These are phyloP conservation scores for Sugiyamaella japonica DNA, from an alignment of 1,139 yeast genomes.

Conservation along the genomic window DNA sequence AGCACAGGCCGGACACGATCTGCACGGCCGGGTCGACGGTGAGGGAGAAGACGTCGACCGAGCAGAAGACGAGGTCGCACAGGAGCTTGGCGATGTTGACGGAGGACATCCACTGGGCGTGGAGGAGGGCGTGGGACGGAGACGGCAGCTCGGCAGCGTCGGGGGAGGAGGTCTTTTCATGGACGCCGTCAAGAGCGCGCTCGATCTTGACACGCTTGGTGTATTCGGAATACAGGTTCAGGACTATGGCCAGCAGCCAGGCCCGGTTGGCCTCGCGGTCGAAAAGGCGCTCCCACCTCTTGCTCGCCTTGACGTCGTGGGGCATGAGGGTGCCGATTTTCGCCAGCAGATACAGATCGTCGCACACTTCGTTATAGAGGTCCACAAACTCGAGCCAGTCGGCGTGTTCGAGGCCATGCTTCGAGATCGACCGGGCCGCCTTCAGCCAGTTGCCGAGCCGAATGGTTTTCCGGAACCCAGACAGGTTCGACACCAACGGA, in stretches of 20 bases:
- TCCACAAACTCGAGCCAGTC: slow-evolving; percentile 29
- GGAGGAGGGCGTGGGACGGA: not conserved
- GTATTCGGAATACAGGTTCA: slow-evolving; percentile 28
- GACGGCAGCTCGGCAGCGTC: not conserved
- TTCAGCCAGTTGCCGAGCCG: slow-evolving; percentile 39
- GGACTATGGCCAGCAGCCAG: slow-evolving; percentile 35
- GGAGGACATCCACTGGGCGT: slow-evolving; percentile 17
- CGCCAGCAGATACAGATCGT: slow-evolving; percentile 36
- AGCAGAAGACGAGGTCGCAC: slow-evolving; percentile 35
- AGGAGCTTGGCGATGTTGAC: slow-evolving; percentile 30
- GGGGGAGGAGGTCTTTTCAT: not conserved
- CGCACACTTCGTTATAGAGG: slow-evolving; percentile 35
- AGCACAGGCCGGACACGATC: slow-evolving; percentile 33
- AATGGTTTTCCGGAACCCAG: slow-evolving; percentile 37
- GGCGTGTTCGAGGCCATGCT: slow-evolving; percentile 13
- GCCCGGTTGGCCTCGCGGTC: slow-evolving; percentile 33
- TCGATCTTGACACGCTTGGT: slow-evolving; percentile 15
- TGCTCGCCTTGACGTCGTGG: slow-evolving; percentile 18
- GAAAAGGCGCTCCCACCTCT: slow-evolving; percentile 25
- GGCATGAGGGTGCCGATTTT: slow-evolving; percentile 32
- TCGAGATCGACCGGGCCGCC: slow-evolving; percentile 24
- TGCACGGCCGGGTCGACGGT: slow-evolving; percentile 28
- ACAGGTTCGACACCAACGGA: slow-evolving; percentile 34
- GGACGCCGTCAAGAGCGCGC: not conserved
- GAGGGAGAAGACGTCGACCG: slow-evolving; percentile 33